phyloP scores from a whole-genome alignment of 192 early-diverging fungal genomes.

The Podila epigama region DNA sequence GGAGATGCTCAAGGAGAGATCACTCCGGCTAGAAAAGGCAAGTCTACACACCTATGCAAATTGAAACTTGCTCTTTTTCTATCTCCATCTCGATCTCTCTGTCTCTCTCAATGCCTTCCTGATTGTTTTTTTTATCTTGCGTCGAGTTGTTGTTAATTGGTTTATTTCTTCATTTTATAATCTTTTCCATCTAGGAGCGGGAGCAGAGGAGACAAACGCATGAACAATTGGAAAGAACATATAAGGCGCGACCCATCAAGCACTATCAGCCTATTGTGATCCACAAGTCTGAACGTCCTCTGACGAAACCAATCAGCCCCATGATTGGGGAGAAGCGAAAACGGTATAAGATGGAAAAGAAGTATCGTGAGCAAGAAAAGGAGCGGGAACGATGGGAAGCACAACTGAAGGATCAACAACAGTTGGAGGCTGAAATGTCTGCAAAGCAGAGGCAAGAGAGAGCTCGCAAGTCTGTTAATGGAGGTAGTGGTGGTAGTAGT shows the following conservation, averaged over 20 bases:
- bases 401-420: neutral
- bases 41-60: no score
- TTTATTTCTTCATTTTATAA: neutral
- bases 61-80: no score
- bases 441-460: neutral
- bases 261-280: conserved; percentile 51
- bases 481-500: neutral
- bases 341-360: conserved; percentile 31
- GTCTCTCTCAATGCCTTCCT: no score
- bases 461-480: neutral
- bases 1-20: conserved; percentile 36
- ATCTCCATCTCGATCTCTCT: no score
- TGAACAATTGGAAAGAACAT: conserved; percentile 14
- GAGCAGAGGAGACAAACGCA: conserved; percentile 11
- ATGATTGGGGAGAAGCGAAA: conserved; percentile 49
- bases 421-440: neutral
- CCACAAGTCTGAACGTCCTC: conserved; percentile 50
- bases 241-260: conserved; percentile 56
- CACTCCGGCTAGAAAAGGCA: conserved; percentile 20
- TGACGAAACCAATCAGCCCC: conserved; percentile 57
- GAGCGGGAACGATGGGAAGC: neutral
- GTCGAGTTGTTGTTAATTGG: no score
- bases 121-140: no score
- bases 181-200: neutral
- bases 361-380: conserved; percentile 20